Evolutionary conservation across 208 protist genomes (phyloP).

Genomic region (Herpetomonas tarakana): DNA sequence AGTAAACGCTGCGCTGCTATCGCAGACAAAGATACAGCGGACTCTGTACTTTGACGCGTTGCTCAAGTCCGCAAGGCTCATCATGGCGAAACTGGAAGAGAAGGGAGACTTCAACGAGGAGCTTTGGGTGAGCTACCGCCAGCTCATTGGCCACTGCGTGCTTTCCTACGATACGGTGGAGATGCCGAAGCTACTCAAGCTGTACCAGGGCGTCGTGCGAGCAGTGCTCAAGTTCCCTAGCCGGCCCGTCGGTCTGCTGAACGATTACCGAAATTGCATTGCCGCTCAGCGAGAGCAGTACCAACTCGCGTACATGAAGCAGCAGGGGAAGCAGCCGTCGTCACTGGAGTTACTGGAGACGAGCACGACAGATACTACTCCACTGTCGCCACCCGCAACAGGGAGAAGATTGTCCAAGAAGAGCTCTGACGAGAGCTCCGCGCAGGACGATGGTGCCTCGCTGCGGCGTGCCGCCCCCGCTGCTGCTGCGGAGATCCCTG

Average conservation of each 20-base stretch:
- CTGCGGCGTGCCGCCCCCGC: background rate
- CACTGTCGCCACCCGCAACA: too few species aligned
- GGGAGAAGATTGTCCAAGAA: too few species aligned
- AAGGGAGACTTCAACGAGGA: constrained; percentile 24
- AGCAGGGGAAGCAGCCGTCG: constrained; percentile 7
- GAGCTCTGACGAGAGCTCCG: background rate
- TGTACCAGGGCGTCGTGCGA: constrained; percentile 26
- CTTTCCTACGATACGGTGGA: constrained; percentile 39
- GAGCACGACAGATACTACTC: background rate
- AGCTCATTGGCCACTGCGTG: constrained; percentile 40
- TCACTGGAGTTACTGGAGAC: too few species aligned
- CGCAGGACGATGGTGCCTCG: background rate
- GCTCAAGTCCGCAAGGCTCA: constrained; percentile 28
- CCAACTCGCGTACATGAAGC: constrained; percentile 7
- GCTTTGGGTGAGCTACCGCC: constrained; percentile 44
- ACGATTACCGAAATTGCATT: constrained; percentile 37
- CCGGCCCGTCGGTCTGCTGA: constrained; percentile 27
- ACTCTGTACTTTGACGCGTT: constrained; percentile 33
- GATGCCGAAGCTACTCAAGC: constrained; percentile 18
- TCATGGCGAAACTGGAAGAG: constrained; percentile 42
- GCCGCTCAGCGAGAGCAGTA: constrained; percentile 33
- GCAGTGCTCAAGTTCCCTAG: constrained; percentile 34
- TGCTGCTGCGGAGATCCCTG: background rate
- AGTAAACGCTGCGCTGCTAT: constrained; percentile 10
- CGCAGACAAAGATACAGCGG: constrained; percentile 19